A percentile compares a stretch with the other conserved stretches of the same genome.
phyloP scores from a whole-genome alignment of 2,329 filamentous ascomycete genomes.

The Corinectria fuckeliana region DNA sequence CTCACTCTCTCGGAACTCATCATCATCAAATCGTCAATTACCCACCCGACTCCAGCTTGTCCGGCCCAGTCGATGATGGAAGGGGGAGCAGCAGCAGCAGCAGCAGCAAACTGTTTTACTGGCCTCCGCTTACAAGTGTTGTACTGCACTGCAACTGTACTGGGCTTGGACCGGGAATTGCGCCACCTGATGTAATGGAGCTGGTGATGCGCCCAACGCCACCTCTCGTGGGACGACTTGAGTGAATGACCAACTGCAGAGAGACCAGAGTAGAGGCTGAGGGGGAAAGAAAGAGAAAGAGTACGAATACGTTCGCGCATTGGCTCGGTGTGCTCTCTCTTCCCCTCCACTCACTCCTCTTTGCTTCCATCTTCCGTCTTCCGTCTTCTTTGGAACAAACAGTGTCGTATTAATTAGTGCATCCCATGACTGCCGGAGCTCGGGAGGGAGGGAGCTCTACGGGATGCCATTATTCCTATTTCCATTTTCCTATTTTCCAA shows the following conservation, averaged over 20 bases:
- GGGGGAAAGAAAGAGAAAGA: neutral
- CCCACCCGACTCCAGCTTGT: too few relatives aligned
- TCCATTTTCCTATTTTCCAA: neutral
- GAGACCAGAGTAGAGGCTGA: too few relatives aligned
- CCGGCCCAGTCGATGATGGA: too few relatives aligned
- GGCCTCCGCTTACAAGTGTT: too few relatives aligned
- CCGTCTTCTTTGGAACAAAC: neutral
- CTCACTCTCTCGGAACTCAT: too few relatives aligned
- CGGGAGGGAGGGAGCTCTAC: neutral
- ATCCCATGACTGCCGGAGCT: neutral
- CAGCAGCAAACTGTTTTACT: too few relatives aligned
- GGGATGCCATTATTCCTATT: neutral
- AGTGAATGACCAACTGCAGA: too few relatives aligned
- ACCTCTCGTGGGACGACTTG: neutral
- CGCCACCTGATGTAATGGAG: slow-evolving; percentile 37
- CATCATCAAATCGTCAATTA: too few relatives aligned
- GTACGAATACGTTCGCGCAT: slow-evolving; percentile 13
- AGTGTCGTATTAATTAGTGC: neutral
- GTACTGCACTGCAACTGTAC: too few relatives aligned
- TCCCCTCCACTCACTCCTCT: neutral
- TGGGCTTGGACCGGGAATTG: slow-evolving; percentile 18
- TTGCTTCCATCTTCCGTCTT: neutral
- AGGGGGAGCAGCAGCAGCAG: too few relatives aligned
- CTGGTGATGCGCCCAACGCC: neutral
- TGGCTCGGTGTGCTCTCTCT: neutral